Base-by-base conservation (phyloP, 371 early-diverging fungal species). In the Actinomucor elegans region DNA sequence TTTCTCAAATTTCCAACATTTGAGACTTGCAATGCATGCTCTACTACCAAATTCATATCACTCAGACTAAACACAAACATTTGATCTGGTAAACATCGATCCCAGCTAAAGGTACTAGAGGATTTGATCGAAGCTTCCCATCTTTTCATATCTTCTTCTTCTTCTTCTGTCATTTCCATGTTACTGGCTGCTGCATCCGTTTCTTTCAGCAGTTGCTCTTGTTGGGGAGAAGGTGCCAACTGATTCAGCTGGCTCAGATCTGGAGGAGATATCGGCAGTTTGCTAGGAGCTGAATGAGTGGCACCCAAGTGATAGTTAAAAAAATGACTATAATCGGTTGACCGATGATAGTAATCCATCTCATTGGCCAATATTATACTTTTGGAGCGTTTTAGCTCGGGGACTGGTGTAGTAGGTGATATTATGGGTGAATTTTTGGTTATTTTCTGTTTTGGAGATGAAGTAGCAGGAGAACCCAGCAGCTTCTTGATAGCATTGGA, bases 11-110 rank as follows among this genome's bases (percentile, higher is more conserved):
- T 81, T 31, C 42, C 48, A 6, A 36, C 23, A 38, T 55, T 41
- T 10, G 43, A 75, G 15, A 73, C 69, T n/a, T 69, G 67, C 12
- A 92, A 72, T 4, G 87, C 77, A 0, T 81, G 80, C 15, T 88
- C 73, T 17, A 95, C 54, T 6, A 96, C 79, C 43, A 78, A 73
- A 4, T 80, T 69, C 36, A 92, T 62, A 4, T 87, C 80, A 9
- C 69, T 71, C 27, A 72, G 75, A 31, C 86, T 83, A 67, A 95
- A 91, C 8, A 93, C 96, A 72, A 93, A 85, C 94, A 94, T 94
- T 64, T 93, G 94, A 66, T 91, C 89, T 5, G 83, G 84, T 32
- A 77, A 72, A 64, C 93, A 89, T 26, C 64, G 71, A 33, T 84
- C 80, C 89, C 88, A 94, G 21, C 81, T 70, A 70, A 92, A 92